Evolutionary conservation across 805 yeast genomes (phyloP).

Genomic region (Ogataea zsoltii): DNA sequence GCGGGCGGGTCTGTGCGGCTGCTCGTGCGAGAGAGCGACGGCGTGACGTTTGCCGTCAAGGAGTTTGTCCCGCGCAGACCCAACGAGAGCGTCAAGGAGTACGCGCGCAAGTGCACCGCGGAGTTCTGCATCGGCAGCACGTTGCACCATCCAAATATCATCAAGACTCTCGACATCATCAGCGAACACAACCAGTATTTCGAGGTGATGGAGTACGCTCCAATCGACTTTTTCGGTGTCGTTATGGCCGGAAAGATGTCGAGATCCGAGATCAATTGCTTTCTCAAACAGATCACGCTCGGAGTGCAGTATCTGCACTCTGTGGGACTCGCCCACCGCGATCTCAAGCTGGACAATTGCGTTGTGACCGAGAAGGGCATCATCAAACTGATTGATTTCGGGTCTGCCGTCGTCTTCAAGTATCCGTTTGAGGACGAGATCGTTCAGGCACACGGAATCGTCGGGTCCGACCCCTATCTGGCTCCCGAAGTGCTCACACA

Average conservation of each 20-base stretch:
- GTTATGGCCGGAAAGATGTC: constrained; percentile 86
- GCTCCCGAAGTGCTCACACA: constrained; percentile 75
- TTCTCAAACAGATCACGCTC: constrained; percentile 68
- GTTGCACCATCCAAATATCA: constrained; percentile 76
- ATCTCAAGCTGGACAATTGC: constrained; percentile 80
- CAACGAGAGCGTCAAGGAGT: constrained; percentile 71
- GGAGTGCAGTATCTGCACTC: constrained; percentile 76
- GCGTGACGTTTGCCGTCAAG: constrained; percentile 77
- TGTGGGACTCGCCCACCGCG: constrained; percentile 81
- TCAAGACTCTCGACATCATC: constrained; percentile 74
- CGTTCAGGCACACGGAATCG: constrained; percentile 70
- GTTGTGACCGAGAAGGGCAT: constrained; percentile 74
- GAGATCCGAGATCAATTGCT: constrained; percentile 79
- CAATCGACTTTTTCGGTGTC: constrained; percentile 80
- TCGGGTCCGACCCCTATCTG: constrained; percentile 83
- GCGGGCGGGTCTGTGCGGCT: constrained; percentile 87
- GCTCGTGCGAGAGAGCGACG: constrained; percentile 66
- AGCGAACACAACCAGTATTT: constrained; percentile 69
- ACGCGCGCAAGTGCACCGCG: constrained; percentile 85
- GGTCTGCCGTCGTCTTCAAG: constrained; percentile 79
- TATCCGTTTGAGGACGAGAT: constrained; percentile 67
- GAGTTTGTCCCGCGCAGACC: constrained; percentile 74
- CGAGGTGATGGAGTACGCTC: constrained; percentile 86
- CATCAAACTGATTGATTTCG: constrained; percentile 78
- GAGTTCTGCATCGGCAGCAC: constrained; percentile 86